These are phyloP conservation scores for Paramecium primaurelia DNA, from an alignment of 73 alveolate species.

Conservation along the genomic window DNA sequence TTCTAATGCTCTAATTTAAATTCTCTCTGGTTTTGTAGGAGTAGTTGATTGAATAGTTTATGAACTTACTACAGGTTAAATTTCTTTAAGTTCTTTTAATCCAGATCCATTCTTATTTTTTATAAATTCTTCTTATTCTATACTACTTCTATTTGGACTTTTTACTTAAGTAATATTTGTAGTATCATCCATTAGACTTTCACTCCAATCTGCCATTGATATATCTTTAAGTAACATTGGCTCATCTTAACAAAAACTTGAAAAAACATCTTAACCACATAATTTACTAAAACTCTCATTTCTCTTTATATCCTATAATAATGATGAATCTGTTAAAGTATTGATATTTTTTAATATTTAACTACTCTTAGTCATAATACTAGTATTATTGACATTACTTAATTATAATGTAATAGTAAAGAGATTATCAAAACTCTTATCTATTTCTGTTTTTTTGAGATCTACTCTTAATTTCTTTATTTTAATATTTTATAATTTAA, in stretches of 20 bases:
- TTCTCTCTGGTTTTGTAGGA: background rate
- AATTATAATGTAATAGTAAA: background rate
- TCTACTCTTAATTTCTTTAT: conserved; percentile 22
- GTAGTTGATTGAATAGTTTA: background rate
- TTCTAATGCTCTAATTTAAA: background rate
- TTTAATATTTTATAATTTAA: background rate
- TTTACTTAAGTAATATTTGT: background rate
- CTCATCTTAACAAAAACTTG: conserved; percentile 33
- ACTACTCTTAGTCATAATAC: background rate
- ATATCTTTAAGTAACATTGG: conserved; percentile 46
- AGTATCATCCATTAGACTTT: background rate
- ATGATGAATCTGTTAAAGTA: background rate
- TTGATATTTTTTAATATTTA: background rate
- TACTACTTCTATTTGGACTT: background rate
- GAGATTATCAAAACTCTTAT: conserved; percentile 22
- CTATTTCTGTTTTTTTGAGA: conserved; percentile 21
- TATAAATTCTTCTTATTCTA: background rate
- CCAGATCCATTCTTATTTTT: background rate
- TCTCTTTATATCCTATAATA: background rate
- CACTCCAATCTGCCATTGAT: conserved; percentile 48
- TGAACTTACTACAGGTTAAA: background rate
- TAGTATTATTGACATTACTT: background rate
- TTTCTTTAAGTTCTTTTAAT: background rate
- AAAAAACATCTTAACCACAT: conserved; percentile 41
- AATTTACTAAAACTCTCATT: conserved; percentile 10